phyloP scores from a whole-genome alignment of 2,329 filamentous ascomycete genomes.

The Elsinoe arachidis region DNA sequence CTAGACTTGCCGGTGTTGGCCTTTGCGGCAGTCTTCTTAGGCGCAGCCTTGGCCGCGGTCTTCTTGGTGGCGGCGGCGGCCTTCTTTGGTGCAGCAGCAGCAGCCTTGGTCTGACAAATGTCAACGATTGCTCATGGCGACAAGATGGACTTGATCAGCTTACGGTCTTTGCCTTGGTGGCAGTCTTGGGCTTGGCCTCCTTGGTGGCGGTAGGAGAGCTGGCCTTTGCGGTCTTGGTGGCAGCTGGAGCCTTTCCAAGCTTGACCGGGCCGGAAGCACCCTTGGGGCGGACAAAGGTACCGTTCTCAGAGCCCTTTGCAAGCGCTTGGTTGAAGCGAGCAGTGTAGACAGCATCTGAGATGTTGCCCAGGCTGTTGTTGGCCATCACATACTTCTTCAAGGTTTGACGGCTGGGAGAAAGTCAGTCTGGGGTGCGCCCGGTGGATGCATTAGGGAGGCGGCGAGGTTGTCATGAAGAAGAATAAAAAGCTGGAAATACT shows the following conservation, averaged over 20 bases:
- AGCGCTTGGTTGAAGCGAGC: conserved; percentile 80
- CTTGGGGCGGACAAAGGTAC: conserved; percentile 82
- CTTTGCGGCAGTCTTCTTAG: conserved; percentile 31
- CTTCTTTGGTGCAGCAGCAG: conserved; percentile 24
- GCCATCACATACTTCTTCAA: conserved; percentile 67
- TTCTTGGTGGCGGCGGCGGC: conserved; percentile 28
- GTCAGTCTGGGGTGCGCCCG: conserved; percentile 16
- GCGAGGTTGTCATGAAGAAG: conserved; percentile 15
- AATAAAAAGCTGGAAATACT: conserved; percentile 29
- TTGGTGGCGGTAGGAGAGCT: conserved; percentile 24
- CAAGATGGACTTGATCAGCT: background rate
- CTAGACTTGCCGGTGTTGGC: conserved; percentile 39
- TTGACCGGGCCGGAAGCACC: conserved; percentile 89
- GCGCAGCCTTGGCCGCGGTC: conserved; percentile 26
- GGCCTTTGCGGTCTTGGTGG: conserved; percentile 30
- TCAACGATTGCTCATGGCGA: background rate
- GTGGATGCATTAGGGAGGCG: conserved; percentile 20
- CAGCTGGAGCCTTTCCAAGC: conserved; percentile 42
- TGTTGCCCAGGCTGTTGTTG: conserved; percentile 56
- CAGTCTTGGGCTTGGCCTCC: conserved; percentile 38
- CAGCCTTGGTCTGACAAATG: conserved; percentile 28
- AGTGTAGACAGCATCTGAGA: conserved; percentile 52
- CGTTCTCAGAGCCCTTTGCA: conserved; percentile 74
- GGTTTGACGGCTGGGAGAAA: conserved; percentile 51
- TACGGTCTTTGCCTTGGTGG: conserved; percentile 22